Evolutionary conservation across 2,329 filamentous ascomycete genomes (phyloP).

Genomic region (Didymosphaeria variabile): DNA sequence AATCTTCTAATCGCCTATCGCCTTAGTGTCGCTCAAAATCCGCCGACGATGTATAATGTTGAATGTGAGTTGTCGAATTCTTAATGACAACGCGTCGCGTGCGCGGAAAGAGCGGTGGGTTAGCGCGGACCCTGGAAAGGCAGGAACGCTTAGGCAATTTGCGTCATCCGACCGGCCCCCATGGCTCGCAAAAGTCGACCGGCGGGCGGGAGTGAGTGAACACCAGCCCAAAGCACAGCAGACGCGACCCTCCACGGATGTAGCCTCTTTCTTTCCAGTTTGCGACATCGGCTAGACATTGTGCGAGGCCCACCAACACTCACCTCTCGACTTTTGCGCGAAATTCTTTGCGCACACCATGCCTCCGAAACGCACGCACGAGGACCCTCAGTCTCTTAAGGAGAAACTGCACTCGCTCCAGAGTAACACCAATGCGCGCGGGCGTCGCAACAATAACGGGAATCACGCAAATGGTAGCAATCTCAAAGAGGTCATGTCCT

Average conservation of each 20-base stretch:
- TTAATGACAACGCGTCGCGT: conserved; percentile 1
- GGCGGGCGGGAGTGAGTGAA: conserved; percentile 4
- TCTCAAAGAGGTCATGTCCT: conserved; percentile 48
- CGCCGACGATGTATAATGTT: too few relatives aligned
- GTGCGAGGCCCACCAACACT: conserved; percentile 19
- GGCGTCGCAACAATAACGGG: conserved; percentile 45
- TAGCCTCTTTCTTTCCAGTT: conserved; percentile 17
- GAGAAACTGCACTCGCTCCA: conserved; percentile 55
- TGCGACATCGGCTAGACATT: conserved; percentile 25
- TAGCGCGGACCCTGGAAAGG: conserved; percentile 17
- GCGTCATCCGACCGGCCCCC: conserved; percentile 14
- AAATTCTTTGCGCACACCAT: conserved; percentile 30
- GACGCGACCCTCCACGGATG: conserved; percentile 25
- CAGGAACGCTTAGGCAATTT: conserved; percentile 9
- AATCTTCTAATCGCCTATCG: neutral
- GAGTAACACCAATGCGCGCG: conserved; percentile 49
- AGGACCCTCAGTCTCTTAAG: conserved; percentile 53
- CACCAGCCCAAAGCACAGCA: conserved; percentile 18
- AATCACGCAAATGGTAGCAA: conserved; percentile 43
- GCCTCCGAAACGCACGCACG: conserved; percentile 51
- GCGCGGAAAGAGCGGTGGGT: conserved; percentile 4
- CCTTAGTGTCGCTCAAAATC: too few relatives aligned
- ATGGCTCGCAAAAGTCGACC: conserved; percentile 8
- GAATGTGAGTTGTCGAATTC: too few relatives aligned
- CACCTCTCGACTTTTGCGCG: conserved; percentile 12